These are phyloP conservation scores for Wickerhamomyces hampshirensis DNA, from an alignment of 805 yeast genomes.

Conservation along the genomic window DNA sequence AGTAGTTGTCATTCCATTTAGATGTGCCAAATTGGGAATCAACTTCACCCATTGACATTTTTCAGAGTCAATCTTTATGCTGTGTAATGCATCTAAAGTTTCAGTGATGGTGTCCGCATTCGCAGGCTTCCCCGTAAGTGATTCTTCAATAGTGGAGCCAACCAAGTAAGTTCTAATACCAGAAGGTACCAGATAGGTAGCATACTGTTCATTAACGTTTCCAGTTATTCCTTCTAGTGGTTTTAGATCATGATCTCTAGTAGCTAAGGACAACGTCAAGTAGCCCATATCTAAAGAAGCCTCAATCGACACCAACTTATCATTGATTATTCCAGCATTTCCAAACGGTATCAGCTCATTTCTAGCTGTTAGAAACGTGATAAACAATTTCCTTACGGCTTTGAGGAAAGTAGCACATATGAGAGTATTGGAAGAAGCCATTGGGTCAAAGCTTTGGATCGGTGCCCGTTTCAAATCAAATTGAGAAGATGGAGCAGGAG, in stretches of 20 bases:
- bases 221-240: constrained; percentile 25
- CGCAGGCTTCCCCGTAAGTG: constrained; percentile 36
- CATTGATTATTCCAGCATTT: constrained; percentile 33
- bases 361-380: constrained; percentile 29
- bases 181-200: constrained; percentile 49
- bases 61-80: constrained; percentile 16
- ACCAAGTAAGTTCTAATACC: constrained; percentile 46
- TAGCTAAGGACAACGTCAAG: constrained; percentile 31
- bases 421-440: constrained; percentile 12
- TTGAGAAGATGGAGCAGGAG: constrained; percentile 28
- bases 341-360: constrained; percentile 45
- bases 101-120: constrained; percentile 33
- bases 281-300: constrained; percentile 46
- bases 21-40: constrained; percentile 62
- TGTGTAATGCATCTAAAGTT: constrained; percentile 34
- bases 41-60: constrained; percentile 54
- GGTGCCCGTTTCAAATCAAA: constrained; percentile 14
- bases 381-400: constrained; percentile 41
- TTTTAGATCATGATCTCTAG: constrained; percentile 28
- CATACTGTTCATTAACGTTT: constrained; percentile 27
- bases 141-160: constrained; percentile 29
- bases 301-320: constrained; percentile 36
- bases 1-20: constrained; percentile 63
- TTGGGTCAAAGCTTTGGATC: constrained; percentile 16
- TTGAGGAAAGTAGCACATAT: constrained; percentile 43